Percentiles rank a stretch among this genome's conserved stretches.
Evolutionary conservation across 768 basidiomycete genomes (phyloP).

Genomic region (Kwoniella dejecticola): DNA sequence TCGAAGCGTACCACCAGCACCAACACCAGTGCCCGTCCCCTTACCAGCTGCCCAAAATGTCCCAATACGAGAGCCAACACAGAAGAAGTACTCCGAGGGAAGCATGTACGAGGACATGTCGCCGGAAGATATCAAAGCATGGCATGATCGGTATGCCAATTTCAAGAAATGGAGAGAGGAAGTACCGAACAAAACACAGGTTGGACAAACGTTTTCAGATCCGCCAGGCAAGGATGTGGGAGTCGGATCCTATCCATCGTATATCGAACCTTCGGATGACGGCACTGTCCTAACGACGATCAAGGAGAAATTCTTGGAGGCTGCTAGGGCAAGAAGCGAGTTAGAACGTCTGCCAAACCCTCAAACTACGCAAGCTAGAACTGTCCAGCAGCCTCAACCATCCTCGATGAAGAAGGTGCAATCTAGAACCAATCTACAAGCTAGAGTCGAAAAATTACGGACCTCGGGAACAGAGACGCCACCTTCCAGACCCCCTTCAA

Average conservation of each 20-base stretch:
- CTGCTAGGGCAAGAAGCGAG: not conserved
- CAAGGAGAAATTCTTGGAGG: slow-evolving; percentile 2
- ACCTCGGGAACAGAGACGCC: not conserved
- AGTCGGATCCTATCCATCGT: slow-evolving; percentile 14
- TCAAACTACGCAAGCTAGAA: slow-evolving; percentile 16
- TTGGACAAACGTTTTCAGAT: not conserved
- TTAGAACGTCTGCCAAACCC: no score
- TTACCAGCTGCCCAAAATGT: slow-evolving; percentile 6
- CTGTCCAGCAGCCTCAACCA: slow-evolving; percentile 6
- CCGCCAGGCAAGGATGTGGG: not conserved
- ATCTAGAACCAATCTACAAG: not conserved
- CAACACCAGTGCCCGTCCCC: slow-evolving; percentile 18
- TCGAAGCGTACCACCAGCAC: slow-evolving; percentile 9
- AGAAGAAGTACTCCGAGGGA: slow-evolving; percentile 22
- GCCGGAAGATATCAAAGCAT: slow-evolving; percentile 15
- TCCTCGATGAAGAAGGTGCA: not conserved
- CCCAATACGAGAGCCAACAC: not conserved
- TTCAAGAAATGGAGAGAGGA: slow-evolving; percentile 25
- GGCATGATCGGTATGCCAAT: slow-evolving; percentile 14
- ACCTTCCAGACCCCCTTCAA: slow-evolving; percentile 6
- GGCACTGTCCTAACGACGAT: slow-evolving; percentile 17
- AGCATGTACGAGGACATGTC: slow-evolving; percentile 20
- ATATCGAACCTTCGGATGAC: slow-evolving; percentile 6
- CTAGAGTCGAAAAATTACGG: slow-evolving; percentile 3
- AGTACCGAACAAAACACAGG: slow-evolving; percentile 6